These are phyloP conservation scores for Sporisorium iseilematis-ciliati DNA, from an alignment of 1,284 basidiomycete species.

Conservation along the genomic window DNA sequence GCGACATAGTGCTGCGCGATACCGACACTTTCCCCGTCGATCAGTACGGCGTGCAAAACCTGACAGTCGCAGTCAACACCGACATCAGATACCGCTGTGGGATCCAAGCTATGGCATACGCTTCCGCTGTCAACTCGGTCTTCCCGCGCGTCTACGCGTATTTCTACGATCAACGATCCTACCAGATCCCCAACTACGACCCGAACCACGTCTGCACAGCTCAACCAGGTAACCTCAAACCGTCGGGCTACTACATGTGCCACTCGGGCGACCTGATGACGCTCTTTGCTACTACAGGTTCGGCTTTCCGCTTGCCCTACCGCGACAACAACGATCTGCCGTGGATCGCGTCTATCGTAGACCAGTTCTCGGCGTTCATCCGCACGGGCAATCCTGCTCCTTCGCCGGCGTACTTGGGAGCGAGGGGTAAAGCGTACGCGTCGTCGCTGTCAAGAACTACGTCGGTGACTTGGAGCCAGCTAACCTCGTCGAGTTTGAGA, in stretches of 20 bases:
- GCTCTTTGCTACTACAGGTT: constrained; percentile 40
- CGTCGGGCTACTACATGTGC: constrained; percentile 49
- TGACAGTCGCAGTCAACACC: constrained; percentile 43
- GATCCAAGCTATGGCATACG: constrained; percentile 44
- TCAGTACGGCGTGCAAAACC: constrained; percentile 39
- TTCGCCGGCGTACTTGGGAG: constrained; percentile 14
- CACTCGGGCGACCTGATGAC: constrained; percentile 50
- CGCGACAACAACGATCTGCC: constrained; percentile 39
- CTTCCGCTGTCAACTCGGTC: constrained; percentile 41
- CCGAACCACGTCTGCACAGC: constrained; percentile 33
- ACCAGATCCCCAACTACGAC: constrained; percentile 48
- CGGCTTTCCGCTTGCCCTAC: constrained; percentile 32
- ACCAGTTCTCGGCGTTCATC: constrained; percentile 44
- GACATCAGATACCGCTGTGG: constrained; percentile 47
- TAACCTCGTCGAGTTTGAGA: constrained; percentile 12
- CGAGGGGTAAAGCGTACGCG: constrained; percentile 33
- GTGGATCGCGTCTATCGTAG: constrained; percentile 35
- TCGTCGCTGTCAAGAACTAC: constrained; percentile 31
- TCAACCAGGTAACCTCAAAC: constrained; percentile 19
- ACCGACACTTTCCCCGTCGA: constrained; percentile 33
- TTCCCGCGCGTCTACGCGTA: constrained; percentile 45
- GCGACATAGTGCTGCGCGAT: constrained; percentile 36
- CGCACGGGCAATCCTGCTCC: constrained; percentile 42
- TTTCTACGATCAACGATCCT: constrained; percentile 38
- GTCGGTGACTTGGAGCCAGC: constrained; percentile 18